Base-by-base conservation (phyloP, 1,284 basidiomycete species). In the Ustilago crameri region DNA sequence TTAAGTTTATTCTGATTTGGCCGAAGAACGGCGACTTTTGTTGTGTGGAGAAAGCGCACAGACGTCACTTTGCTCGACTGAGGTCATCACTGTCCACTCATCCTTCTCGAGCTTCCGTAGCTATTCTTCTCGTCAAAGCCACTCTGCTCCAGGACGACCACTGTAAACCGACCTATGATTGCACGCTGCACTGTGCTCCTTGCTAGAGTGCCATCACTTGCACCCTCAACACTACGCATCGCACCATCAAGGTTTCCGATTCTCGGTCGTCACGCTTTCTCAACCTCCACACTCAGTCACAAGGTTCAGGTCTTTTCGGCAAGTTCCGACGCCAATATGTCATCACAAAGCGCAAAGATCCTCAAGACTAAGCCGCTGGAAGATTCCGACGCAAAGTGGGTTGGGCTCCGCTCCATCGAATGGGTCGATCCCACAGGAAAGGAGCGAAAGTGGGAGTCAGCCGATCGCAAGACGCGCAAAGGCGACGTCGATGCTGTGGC, bases 401-500 rank as follows among this genome's bases (percentile, higher is more conserved):
- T 83, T 14, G 74, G 75, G 0, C 63, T 83, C 3, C 65, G 68
- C 15, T 55, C 76, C 3, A 81, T 83, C 48, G 61, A 79, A 27
- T 83, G 82, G 82, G 49, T 74, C 3, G 82, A 83, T 42, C 76
- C 79, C 1, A 52, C 69, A 2, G 82, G 82, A 24, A 78, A 70
- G 40, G 54, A 79, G 32, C 73, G 80, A 30, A 67, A 73, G 45
- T 83, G 81, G 82, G 82, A 83, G 38, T 76, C 74, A 30, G 80
- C 78, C 27, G 75, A 80, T 38, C 73, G 81, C 24, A 75, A 68
- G 44, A 83, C 81, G 2, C 61, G 79, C 20, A 77, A 80, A 34
- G 79, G 80, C n/a, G 74, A 78, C 26, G 78, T 76, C 2, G 81
- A 83, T 44, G 81, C 80, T 8, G 79, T 83, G 2, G 81, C 81